Evolutionary conservation across 2,329 filamentous ascomycete species (phyloP).

Genomic region (Domatiomyces catenatus): DNA sequence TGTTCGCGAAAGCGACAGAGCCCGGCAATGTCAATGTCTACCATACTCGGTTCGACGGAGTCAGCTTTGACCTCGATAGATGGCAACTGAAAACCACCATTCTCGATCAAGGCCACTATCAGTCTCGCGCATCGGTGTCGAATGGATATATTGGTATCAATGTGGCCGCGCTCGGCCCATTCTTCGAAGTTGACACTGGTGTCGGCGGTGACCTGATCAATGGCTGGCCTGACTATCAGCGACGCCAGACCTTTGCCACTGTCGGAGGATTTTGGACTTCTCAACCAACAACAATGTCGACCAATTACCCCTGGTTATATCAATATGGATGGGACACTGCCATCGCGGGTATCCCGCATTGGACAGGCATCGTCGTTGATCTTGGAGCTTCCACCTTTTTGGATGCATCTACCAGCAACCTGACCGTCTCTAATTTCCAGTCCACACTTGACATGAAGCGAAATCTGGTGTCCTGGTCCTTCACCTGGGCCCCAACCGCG

Average conservation of each 20-base stretch:
- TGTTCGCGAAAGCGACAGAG: not conserved
- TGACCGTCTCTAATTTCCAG: slow-evolving; percentile 44
- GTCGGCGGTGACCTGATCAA: slow-evolving; percentile 40
- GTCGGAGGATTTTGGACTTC: slow-evolving; percentile 52
- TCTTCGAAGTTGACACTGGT: slow-evolving; percentile 43
- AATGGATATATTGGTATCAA: slow-evolving; percentile 53
- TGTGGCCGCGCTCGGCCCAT: slow-evolving; percentile 46
- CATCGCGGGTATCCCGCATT: slow-evolving; percentile 57
- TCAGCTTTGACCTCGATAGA: slow-evolving; percentile 44
- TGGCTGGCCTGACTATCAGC: slow-evolving; percentile 53
- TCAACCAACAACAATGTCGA: slow-evolving; percentile 42
- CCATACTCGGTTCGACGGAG: slow-evolving; percentile 35
- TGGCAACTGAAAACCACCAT: slow-evolving; percentile 41
- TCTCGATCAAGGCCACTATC: slow-evolving; percentile 43
- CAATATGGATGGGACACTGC: slow-evolving; percentile 57
- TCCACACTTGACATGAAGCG: slow-evolving; percentile 48
- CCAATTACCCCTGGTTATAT: slow-evolving; percentile 53
- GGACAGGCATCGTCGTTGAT: slow-evolving; percentile 44
- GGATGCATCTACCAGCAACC: slow-evolving; percentile 44
- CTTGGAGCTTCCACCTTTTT: slow-evolving; percentile 39
- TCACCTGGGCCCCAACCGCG: slow-evolving; percentile 46
- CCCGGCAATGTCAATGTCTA: slow-evolving; percentile 23
- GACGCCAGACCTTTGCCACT: slow-evolving; percentile 50
- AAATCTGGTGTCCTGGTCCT: slow-evolving; percentile 49
- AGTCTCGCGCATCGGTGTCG: slow-evolving; percentile 44